Evolutionary conservation across 768 basidiomycete species (phyloP).

Genomic region (Lenzites betulinus): DNA sequence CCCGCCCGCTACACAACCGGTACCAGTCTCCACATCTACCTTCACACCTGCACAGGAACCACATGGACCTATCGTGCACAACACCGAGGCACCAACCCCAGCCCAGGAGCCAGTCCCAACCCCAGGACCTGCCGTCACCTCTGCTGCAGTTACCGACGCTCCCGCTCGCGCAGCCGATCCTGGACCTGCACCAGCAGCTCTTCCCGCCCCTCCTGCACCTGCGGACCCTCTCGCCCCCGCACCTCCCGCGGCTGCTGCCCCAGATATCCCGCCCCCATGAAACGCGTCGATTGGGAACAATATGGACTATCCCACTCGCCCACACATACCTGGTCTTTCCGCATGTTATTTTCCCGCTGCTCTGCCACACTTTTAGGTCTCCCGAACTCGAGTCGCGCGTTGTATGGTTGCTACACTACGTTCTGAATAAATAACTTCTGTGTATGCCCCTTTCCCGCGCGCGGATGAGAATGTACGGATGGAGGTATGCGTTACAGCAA

Average conservation of each 20-base stretch:
- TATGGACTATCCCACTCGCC: neutral
- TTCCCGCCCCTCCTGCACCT: too few relatives aligned
- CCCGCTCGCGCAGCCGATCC: neutral
- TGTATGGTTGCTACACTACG: constrained; percentile 18
- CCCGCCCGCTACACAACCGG: too few relatives aligned
- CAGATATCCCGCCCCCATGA: neutral
- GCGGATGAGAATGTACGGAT: too few relatives aligned
- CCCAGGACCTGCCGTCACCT: too few relatives aligned
- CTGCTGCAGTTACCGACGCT: neutral
- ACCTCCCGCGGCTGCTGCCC: neutral
- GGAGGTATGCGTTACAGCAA: constrained; percentile 1
- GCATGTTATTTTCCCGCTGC: neutral
- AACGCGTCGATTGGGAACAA: neutral
- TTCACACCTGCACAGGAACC: too few relatives aligned
- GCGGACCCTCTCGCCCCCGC: too few relatives aligned
- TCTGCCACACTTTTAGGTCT: neutral
- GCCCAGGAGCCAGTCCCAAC: too few relatives aligned
- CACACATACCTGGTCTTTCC: neutral
- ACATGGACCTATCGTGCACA: too few relatives aligned
- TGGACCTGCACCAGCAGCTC: neutral
- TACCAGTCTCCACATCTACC: too few relatives aligned
- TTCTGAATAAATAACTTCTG: constrained; percentile 14
- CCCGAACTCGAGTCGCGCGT: constrained; percentile 1
- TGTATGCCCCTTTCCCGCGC: neutral
- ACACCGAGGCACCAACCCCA: too few relatives aligned